Conservation (phyloP, 768 basidiomycete species). For the Nidularia pulvinata region DNA sequence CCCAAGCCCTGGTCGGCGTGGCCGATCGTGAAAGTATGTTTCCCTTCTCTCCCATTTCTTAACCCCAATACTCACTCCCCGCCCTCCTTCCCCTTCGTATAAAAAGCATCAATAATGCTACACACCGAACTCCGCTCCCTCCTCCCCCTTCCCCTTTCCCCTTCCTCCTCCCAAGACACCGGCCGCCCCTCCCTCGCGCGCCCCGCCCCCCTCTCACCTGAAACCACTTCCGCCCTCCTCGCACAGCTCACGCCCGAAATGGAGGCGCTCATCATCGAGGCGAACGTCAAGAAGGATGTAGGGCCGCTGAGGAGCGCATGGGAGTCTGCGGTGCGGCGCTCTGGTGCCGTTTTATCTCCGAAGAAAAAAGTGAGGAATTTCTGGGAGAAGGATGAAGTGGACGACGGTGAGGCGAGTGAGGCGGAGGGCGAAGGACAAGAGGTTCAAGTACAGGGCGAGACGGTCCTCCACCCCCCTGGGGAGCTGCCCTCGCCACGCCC, state of each 20-base stretch:
- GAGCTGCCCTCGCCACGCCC: conserved; percentile 7
- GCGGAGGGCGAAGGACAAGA: not conserved
- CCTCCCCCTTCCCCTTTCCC: conserved; percentile 25
- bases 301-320: conserved; percentile 59
- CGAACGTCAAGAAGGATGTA: conserved; percentile 52
- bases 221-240: conserved; percentile 30
- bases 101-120: conserved; percentile 47
- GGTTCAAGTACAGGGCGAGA: not conserved
- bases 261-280: conserved; percentile 66
- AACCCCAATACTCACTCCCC: not conserved
- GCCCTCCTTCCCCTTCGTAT: not conserved
- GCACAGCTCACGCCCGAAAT: conserved; percentile 52
- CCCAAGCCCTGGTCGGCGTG: conserved; percentile 36
- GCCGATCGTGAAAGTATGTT: conserved; percentile 57
- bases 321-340: conserved; percentile 37
- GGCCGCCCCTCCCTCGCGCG: conserved; percentile 32
- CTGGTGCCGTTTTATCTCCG: not conserved
- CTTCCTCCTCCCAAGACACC: conserved; percentile 14
- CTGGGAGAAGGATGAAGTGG: conserved; percentile 14
- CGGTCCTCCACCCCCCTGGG: conserved; percentile 1
- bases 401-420: conserved; percentile 5
- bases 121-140: conserved; percentile 55
- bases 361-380: conserved; percentile 6
- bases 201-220: conserved; percentile 28
- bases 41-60: conserved; percentile 1